A percentile compares a stretch with the other conserved stretches of the same genome.
phyloP scores from a whole-genome alignment of 1,139 yeast species.

The Meyerozyma guilliermondii region DNA sequence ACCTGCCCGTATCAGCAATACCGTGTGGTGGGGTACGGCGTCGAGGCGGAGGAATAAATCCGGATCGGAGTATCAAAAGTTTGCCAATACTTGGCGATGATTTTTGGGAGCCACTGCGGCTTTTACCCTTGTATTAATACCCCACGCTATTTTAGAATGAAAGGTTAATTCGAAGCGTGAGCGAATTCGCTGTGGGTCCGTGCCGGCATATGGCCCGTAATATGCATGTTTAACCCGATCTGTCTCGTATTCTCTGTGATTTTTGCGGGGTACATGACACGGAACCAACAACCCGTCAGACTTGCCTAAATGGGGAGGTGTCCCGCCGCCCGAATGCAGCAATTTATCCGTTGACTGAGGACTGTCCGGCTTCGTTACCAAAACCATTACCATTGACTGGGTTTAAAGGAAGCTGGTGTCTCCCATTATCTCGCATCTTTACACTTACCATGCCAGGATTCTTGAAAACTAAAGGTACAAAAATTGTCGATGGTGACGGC shows the following conservation, averaged over 20 bases:
- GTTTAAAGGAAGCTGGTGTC: neutral
- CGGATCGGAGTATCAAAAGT: no score
- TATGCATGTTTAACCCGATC: no score
- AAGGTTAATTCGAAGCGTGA: no score
- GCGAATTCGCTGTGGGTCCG: no score
- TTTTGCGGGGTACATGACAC: neutral
- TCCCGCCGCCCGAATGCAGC: neutral
- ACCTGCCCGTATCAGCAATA: no score
- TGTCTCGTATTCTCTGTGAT: neutral
- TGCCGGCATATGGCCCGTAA: no score
- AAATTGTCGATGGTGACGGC: slow-evolving; percentile 34
- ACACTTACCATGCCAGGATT: slow-evolving; percentile 7
- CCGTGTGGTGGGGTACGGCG: no score
- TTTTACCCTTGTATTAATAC: no score
- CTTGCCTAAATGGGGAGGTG: neutral
- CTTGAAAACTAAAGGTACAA: slow-evolving; percentile 27
- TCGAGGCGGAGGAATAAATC: no score
- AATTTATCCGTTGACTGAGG: neutral
- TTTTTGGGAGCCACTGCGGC: no score
- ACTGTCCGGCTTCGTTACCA: neutral
- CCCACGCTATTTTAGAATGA: no score
- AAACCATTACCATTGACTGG: neutral
- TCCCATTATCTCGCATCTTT: neutral
- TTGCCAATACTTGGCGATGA: no score
- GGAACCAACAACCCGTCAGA: neutral